Conservation (phyloP, 306 rosid species). For the Medicago truncatula region DNA sequence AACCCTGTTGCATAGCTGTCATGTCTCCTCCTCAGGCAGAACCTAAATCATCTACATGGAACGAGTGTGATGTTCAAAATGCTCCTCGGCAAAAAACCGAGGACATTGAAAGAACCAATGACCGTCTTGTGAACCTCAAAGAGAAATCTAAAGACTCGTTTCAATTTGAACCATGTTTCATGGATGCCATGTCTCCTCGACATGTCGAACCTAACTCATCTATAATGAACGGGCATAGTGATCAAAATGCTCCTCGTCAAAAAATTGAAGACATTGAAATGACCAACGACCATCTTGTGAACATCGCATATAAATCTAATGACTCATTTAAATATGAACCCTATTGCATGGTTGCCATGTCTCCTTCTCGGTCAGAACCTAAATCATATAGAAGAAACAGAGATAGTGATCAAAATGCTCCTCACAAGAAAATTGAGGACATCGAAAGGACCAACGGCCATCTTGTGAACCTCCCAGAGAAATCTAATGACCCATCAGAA, state of each 20-base stretch:
- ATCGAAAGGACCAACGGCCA: slow-evolving; percentile 51
- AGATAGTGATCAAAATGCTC: slow-evolving; percentile 43
- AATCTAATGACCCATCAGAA: slow-evolving; percentile 52
- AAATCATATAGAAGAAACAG: slow-evolving; percentile 40
- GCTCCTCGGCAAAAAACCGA: slow-evolving; percentile 48
- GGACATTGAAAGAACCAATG: slow-evolving; percentile 54
- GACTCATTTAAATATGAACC: slow-evolving; percentile 45
- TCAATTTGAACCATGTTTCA: slow-evolving; percentile 40
- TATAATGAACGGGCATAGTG: slow-evolving; percentile 38
- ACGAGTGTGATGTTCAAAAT: slow-evolving; percentile 44
- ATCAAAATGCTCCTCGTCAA: slow-evolving; percentile 46
- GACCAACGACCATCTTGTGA: slow-evolving; percentile 54
- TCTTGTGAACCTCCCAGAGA: slow-evolving; percentile 52
- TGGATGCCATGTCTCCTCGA: slow-evolving; percentile 34
- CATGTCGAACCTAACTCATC: slow-evolving; percentile 38
- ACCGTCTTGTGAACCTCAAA: slow-evolving; percentile 39
- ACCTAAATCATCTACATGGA: slow-evolving; percentile 35
- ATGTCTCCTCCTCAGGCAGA: slow-evolving; percentile 42
- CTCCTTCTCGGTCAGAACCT: slow-evolving; percentile 37
- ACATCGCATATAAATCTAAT: slow-evolving; percentile 53
- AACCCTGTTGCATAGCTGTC: slow-evolving; percentile 40
- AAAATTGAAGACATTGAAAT: slow-evolving; percentile 45
- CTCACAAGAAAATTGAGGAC: slow-evolving; percentile 51
- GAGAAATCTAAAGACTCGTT: slow-evolving; percentile 15
- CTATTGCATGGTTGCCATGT: slow-evolving; percentile 35